Conservation (phyloP, 2,329 filamentous ascomycete genomes). For the Trichophyton simii region DNA sequence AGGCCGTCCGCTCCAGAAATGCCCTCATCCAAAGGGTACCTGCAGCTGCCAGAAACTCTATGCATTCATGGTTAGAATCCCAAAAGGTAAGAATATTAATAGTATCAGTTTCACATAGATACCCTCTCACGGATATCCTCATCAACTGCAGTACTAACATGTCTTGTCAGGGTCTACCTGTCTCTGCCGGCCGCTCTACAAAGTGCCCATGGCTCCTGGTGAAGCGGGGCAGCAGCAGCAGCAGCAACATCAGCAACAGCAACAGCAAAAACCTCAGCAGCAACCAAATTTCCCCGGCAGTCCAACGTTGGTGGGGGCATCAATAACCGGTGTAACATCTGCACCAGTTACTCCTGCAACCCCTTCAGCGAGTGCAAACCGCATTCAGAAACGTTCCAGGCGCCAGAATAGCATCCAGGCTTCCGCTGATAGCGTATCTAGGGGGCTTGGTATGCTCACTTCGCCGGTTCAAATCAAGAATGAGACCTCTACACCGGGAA, state of each 20-base stretch:
- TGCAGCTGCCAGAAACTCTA: constrained; percentile 32
- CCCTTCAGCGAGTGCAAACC: constrained; percentile 18
- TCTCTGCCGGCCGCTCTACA: constrained; percentile 31
- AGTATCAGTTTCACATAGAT: neutral
- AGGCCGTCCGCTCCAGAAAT: constrained; percentile 36
- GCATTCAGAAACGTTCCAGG: constrained; percentile 26
- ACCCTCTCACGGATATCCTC: too few relatives aligned
- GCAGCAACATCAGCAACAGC: neutral
- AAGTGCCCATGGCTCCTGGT: constrained; percentile 21
- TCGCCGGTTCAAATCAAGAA: neutral
- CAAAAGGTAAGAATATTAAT: constrained; percentile 25
- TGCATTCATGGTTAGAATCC: constrained; percentile 35
- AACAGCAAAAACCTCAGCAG: neutral
- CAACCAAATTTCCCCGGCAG: constrained; percentile 1
- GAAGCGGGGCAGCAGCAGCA: constrained; percentile 14
- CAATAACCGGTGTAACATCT: neutral
- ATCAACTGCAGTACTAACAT: constrained; percentile 4
- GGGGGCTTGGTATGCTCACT: constrained; percentile 18
- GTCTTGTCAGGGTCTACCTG: constrained; percentile 27
- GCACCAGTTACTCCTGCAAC: neutral
- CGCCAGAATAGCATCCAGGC: constrained; percentile 24
- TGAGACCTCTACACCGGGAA: neutral
- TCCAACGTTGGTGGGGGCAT: neutral
- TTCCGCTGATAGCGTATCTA: constrained; percentile 24
- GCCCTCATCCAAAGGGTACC: constrained; percentile 33